Evolutionary conservation across 2,329 filamentous ascomycete species (phyloP).

Genomic region (Penicillium sp.): DNA sequence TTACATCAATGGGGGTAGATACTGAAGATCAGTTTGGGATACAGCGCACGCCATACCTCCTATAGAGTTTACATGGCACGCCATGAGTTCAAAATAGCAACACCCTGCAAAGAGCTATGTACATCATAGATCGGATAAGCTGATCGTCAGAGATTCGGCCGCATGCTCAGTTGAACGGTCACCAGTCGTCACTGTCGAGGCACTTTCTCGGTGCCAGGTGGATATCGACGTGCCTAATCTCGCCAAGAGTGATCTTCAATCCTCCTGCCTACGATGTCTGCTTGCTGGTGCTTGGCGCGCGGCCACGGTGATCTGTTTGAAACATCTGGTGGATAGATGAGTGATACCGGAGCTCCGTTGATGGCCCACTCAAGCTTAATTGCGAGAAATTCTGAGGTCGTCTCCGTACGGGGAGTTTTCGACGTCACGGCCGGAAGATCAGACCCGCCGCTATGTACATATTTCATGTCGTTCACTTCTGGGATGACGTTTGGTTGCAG

Average conservation of each 20-base stretch:
- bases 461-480: not conserved
- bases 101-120: conserved; percentile 71
- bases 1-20: conserved; percentile 54
- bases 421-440: not conserved
- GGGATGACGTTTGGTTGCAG: too few relatives aligned
- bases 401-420: too few relatives aligned
- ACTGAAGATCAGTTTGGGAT: conserved; percentile 85
- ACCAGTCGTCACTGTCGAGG: not conserved
- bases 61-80: conserved; percentile 61
- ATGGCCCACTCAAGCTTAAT: too few relatives aligned
- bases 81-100: conserved; percentile 61
- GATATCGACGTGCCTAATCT: not conserved
- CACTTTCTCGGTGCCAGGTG: not conserved
- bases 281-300: not conserved
- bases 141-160: conserved; percentile 49
- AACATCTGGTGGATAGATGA: not conserved
- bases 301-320: too few relatives aligned
- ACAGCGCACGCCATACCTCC: conserved; percentile 56
- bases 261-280: not conserved
- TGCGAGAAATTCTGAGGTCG: too few relatives aligned
- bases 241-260: not conserved
- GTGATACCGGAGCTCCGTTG: not conserved
- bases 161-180: conserved; percentile 6
- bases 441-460: not conserved
- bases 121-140: conserved; percentile 37